Percentiles rank a stretch among this genome's conserved stretches.
These are phyloP conservation scores for Tuber melanosporum DNA, from an alignment of 495 filamentous ascomycete species.

Conservation along the genomic window DNA sequence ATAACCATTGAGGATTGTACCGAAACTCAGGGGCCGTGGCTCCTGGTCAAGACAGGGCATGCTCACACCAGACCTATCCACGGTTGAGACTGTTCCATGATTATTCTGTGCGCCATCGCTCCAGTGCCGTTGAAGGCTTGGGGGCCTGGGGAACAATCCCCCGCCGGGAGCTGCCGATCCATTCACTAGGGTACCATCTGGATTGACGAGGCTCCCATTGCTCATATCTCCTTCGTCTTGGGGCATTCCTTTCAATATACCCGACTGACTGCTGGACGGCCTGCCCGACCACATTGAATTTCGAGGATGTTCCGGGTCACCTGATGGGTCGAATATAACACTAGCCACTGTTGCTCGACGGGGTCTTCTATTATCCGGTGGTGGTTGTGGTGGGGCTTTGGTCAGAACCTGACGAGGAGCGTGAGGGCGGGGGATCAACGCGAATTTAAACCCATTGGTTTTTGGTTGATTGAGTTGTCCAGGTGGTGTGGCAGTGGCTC, in stretches of 20 bases:
- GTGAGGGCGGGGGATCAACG: slow-evolving; percentile 25
- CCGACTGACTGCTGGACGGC: slow-evolving; percentile 38
- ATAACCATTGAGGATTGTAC: slow-evolving; percentile 33
- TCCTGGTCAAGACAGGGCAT: slow-evolving; percentile 16
- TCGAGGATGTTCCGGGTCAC: slow-evolving; percentile 24
- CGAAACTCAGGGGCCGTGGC: slow-evolving; percentile 34
- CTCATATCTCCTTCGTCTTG: slow-evolving; percentile 22
- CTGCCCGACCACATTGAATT: slow-evolving; percentile 33
- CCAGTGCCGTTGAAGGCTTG: slow-evolving; percentile 39
- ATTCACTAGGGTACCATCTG: slow-evolving; percentile 16
- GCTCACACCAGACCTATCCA: slow-evolving; percentile 7
- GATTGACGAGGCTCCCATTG: slow-evolving; percentile 22
- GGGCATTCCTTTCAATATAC: slow-evolving; percentile 18
- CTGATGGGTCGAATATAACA: slow-evolving; percentile 18
- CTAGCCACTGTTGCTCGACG: slow-evolving; percentile 38
- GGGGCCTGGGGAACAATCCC: slow-evolving; percentile 40
- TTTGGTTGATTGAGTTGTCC: slow-evolving; percentile 33
- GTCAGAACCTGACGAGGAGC: slow-evolving; percentile 32
- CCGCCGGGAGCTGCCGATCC: slow-evolving; percentile 16
- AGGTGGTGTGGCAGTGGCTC: slow-evolving; percentile 21
- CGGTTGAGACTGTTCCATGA: slow-evolving; percentile 17
- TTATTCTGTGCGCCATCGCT: slow-evolving; percentile 38
- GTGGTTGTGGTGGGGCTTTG: slow-evolving; percentile 22
- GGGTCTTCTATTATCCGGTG: slow-evolving; percentile 22
- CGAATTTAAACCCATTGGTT: slow-evolving; percentile 38